Base-by-base conservation (phyloP, 805 yeast genomes). In the Diddensiella transvaalensis region DNA sequence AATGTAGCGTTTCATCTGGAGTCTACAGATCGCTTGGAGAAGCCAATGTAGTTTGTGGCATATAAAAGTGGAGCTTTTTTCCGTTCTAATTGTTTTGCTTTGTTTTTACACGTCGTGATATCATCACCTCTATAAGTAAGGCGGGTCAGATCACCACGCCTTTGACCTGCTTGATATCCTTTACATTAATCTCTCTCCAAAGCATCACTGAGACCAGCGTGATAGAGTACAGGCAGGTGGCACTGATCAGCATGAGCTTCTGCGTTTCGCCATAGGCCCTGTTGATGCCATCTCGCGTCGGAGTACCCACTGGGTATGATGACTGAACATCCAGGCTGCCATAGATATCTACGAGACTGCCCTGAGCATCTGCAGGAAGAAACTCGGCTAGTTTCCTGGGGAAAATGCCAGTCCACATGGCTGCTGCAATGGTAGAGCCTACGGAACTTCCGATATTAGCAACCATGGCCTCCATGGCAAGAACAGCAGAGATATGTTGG, bases 1-100 rank as follows among this genome's bases (percentile, higher is more conserved):
- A 84, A 83, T 57, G 81, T 84, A 2, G 80, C 81, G 56, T 85
- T 81, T 65, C 84, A 85, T 56, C 62, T 87, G 77, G 82, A 80
- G 60, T 74, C 78, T 52, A 74, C 79, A 40, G 77, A 73, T n/a
- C 80, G 83, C 3, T 56, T 76, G 39, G 72, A 60, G 43, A 55
- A 59, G 40, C 54, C 56, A 3, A 22, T 51, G 35, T 50, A 41
- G 33, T 26, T 26, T n/a, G n/a, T n/a, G n/a, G n/a, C n/a, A n/a
- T n/a, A n/a, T n/a, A n/a, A n/a, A n/a, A n/a, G n/a, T n/a, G n/a
- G n/a, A n/a, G n/a, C n/a, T n/a, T n/a, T n/a, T n/a, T n/a, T n/a
- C n/a, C n/a, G n/a, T n/a, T n/a, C n/a, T n/a, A n/a, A n/a, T n/a
- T n/a, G n/a, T n/a, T n/a, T n/a, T n/a, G n/a, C n/a, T n/a, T n/a